These are phyloP conservation scores for Penicillium chermesinum DNA, from an alignment of 495 filamentous ascomycete species.

Conservation along the genomic window DNA sequence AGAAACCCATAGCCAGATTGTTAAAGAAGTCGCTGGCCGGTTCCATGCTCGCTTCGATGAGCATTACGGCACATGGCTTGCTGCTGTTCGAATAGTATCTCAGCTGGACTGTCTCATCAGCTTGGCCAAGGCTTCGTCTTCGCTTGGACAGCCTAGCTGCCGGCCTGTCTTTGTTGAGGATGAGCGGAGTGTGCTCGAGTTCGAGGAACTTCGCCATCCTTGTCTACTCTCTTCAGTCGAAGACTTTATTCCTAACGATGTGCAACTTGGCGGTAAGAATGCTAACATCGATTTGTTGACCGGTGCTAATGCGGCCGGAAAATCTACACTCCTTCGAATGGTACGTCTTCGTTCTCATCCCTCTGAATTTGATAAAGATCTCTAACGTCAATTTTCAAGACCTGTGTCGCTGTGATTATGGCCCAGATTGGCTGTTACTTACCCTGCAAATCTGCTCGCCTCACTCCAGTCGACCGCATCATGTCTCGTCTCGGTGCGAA, in stretches of 20 bases:
- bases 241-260: conserved; percentile 96
- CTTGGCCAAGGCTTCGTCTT: conserved; percentile 78
- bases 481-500: conserved; percentile 98
- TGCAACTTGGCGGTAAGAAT: conserved; percentile 73
- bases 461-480: conserved; percentile 93
- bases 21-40: conserved; percentile 76
- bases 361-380: not conserved
- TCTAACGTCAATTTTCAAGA: conserved; percentile 46
- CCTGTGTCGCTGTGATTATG: conserved; percentile 95
- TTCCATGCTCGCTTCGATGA: conserved; percentile 87
- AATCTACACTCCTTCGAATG: conserved; percentile 98
- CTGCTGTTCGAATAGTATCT: conserved; percentile 77
- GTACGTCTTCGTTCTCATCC: conserved; percentile 40
- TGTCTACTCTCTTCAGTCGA: conserved; percentile 83
- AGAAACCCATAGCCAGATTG: conserved; percentile 88
- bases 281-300: conserved; percentile 90
- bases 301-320: conserved; percentile 95
- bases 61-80: conserved; percentile 82
- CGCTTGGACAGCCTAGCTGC: conserved; percentile 82
- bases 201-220: conserved; percentile 88
- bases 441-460: conserved; percentile 71
- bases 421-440: conserved; percentile 97
- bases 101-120: conserved; percentile 95
- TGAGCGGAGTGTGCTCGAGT: conserved; percentile 80
- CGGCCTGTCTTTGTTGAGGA: conserved; percentile 80